Evolutionary conservation across 73 alveolate genomes (phyloP).

Genomic region (Blepharisma stoltei): DNA sequence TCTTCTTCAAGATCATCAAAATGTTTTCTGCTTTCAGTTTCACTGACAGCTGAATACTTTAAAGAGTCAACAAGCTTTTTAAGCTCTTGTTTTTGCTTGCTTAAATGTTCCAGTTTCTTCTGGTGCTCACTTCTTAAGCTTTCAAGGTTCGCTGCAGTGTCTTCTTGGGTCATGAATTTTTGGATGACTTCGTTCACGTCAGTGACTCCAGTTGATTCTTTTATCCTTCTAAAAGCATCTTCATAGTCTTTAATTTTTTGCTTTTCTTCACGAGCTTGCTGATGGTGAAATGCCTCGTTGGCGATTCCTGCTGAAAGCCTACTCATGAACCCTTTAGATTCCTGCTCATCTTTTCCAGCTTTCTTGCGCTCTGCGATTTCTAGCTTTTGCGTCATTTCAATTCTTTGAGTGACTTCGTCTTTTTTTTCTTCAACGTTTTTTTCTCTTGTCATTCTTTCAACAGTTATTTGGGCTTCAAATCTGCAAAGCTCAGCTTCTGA

Average conservation of each 20-base stretch:
- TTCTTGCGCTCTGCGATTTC: constrained; percentile 12
- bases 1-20: constrained; percentile 86
- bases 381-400: constrained; percentile 58
- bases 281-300: constrained; percentile 12
- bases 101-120: constrained; percentile 63
- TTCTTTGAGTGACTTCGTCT: constrained; percentile 70
- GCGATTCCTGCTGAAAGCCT: constrained; percentile 30
- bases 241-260: constrained; percentile 54
- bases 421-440: constrained; percentile 72
- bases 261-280: constrained; percentile 38
- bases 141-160: constrained; percentile 76
- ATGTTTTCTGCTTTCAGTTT: constrained; percentile 83
- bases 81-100: constrained; percentile 70
- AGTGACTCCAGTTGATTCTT: constrained; percentile 71
- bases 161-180: constrained; percentile 95
- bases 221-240: constrained; percentile 32
- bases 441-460: constrained; percentile 71
- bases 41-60: constrained; percentile 78
- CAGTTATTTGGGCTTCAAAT: constrained; percentile 78
- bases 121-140: constrained; percentile 81
- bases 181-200: constrained; percentile 98
- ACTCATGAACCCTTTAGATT: neutral
- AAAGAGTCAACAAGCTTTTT: constrained; percentile 71
- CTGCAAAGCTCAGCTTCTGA: constrained; percentile 89
- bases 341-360: constrained; percentile 19